Evolutionary conservation across 768 basidiomycete genomes (phyloP), one percentile per base, ranked within the genome.

Genomic region (Hirschioporus abietinus): DNA sequence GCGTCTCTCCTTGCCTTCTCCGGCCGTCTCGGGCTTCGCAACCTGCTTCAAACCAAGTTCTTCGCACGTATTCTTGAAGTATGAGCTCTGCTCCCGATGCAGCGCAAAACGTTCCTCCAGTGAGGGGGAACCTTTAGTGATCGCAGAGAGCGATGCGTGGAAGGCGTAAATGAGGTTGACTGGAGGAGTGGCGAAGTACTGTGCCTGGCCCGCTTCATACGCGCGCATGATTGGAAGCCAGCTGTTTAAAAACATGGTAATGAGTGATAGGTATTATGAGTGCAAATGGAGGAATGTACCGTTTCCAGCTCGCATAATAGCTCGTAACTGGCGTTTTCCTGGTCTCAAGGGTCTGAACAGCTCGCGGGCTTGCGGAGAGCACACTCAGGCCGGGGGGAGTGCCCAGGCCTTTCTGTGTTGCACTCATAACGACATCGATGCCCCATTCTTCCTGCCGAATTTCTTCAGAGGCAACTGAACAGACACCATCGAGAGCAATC

Each of bases 1-100:
- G 92, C 88, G 58, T 95, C 96, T 7, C 90, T 92, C 97, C 99
- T 98, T 57, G 96, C 96, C 73, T 96, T 96, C 2, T 97, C 96
- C 20, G 90, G 84, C 66, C 85, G 82, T 1, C 82, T 78, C 1
- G 86, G 80, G 27, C 83, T 79, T 73, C 8, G 96, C 86, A 8
- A 99, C 81, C 72, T 87, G 87, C 72, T 80, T 88, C 70, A 98
- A 79, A 1, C 94, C 95, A 58, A 96, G 80, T 24, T 78, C 81
- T 58, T 78, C 73, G 5, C 88, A 87, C 0, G 86, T 84, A 7
- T 84, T 76, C 77, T 92, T 95, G 76, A 99, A 77, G 66, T 84
- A 85, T 65, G 81, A 72, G 66, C 88, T 89, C 0, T 86, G 87
- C 57, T 85, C 84, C 35, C 83, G 84, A 79, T 99, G 97, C 25